phyloP scores from a whole-genome alignment of 805 yeast genomes.

The Clavispora fructus region DNA sequence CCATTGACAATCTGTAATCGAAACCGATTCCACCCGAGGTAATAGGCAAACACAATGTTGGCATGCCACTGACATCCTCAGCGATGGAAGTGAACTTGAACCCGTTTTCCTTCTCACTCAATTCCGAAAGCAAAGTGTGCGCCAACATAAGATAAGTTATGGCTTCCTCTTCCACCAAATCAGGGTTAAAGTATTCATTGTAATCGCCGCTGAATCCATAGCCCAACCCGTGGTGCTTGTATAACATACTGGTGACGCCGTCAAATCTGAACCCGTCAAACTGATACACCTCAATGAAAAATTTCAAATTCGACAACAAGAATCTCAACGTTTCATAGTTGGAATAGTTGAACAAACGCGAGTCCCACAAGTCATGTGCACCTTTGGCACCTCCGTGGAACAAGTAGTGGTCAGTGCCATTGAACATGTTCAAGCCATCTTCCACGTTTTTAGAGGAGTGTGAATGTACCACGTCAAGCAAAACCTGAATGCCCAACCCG shows the following conservation, averaged over 20 bases:
- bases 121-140: constrained; percentile 64
- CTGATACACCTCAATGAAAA: constrained; percentile 71
- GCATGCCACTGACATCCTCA: constrained; percentile 97
- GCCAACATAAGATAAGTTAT: constrained; percentile 84
- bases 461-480: constrained; percentile 91
- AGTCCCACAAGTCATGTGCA: constrained; percentile 89
- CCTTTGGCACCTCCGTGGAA: constrained; percentile 93
- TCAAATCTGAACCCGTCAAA: constrained; percentile 97
- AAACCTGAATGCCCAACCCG: constrained; percentile 75
- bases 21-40: constrained; percentile 84
- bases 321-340: constrained; percentile 88
- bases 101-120: constrained; percentile 32
- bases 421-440: constrained; percentile 89
- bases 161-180: constrained; percentile 83
- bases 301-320: constrained; percentile 76
- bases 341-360: constrained; percentile 89
- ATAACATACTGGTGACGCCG: constrained; percentile 93
- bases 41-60: constrained; percentile 80
- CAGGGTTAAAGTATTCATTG: constrained; percentile 78
- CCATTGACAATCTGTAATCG: constrained; percentile 93
- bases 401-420: constrained; percentile 92
- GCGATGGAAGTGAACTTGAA: constrained; percentile 71
- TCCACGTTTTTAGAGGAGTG: constrained; percentile 93
- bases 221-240: constrained; percentile 88
- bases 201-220: constrained; percentile 89